Conservation (phyloP, 257 asterid genomes). For the Solanum ahanhuiri region DNA sequence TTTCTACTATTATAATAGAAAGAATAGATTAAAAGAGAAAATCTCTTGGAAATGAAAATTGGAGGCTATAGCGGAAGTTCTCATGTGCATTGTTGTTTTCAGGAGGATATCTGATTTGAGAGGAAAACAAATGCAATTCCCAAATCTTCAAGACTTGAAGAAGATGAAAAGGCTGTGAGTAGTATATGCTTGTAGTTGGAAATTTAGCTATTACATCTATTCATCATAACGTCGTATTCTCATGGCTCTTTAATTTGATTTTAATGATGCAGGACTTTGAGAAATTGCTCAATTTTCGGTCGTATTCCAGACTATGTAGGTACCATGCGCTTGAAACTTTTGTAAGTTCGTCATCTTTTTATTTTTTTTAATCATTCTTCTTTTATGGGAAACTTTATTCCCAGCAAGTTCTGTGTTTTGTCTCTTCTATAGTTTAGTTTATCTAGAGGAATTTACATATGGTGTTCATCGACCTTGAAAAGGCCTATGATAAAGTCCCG, state of each 20-base stretch:
- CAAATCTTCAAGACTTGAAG: constrained; percentile 28
- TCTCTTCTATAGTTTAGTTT: not conserved
- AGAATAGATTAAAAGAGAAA: not conserved
- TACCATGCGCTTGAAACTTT: constrained; percentile 18
- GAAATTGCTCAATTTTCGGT: constrained; percentile 69
- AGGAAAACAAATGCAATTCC: constrained; percentile 42
- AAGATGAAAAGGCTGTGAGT: constrained; percentile 41
- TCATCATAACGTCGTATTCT: not conserved
- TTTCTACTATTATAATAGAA: not conserved
- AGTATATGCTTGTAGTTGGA: not conserved
- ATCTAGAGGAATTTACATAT: not conserved
- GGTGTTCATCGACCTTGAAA: too few relatives aligned
- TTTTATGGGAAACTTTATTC: not conserved
- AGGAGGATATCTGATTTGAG: constrained; percentile 68
- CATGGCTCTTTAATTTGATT: constrained; percentile 10
- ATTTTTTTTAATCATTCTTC: not conserved
- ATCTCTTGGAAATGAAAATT: not conserved
- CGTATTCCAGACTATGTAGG: constrained; percentile 45
- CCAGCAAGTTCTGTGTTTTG: not conserved
- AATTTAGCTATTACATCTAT: not conserved
- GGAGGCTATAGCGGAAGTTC: not conserved
- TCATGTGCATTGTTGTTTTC: constrained; percentile 3
- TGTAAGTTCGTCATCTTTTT: constrained; percentile 40
- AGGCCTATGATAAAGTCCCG: too few relatives aligned
- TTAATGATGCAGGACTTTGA: constrained; percentile 47